A percentile compares a stretch with the other conserved stretches of the same genome.
Evolutionary conservation across 768 basidiomycete species (phyloP).

Genomic region (Russula sp.): DNA sequence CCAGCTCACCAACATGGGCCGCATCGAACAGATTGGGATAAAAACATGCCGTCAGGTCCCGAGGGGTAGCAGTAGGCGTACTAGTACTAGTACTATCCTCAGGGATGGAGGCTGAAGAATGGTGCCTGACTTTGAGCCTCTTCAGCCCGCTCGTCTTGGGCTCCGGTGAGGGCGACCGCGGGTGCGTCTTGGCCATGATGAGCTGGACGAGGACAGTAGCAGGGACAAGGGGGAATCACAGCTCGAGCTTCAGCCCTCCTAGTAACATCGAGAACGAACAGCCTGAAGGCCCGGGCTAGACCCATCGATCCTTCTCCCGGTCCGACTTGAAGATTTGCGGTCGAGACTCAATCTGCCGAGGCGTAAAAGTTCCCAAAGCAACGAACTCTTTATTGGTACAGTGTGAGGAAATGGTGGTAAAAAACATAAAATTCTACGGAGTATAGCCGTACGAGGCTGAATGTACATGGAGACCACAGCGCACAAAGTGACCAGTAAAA

Average conservation of each 20-base stretch:
- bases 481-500: background rate
- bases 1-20: slow-evolving; percentile 48
- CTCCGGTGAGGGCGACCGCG: slow-evolving; percentile 41
- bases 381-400: slow-evolving; percentile 19
- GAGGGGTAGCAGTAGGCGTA: slow-evolving; percentile 13
- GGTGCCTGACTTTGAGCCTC: slow-evolving; percentile 36
- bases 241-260: background rate
- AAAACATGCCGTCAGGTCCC: slow-evolving; percentile 37
- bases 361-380: background rate
- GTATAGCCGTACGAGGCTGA: background rate
- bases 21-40: slow-evolving; percentile 52
- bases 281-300: slow-evolving; percentile 6
- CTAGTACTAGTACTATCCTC: background rate
- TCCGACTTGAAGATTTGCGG: background rate
- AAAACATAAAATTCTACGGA: background rate
- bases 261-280: background rate
- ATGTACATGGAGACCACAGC: background rate
- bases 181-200: slow-evolving; percentile 42
- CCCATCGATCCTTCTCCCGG: background rate
- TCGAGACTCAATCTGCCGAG: background rate
- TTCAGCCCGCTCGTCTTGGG: slow-evolving; percentile 33
- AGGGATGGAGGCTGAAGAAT: slow-evolving; percentile 19
- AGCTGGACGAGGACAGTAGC: background rate
- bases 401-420: background rate
- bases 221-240: too few species aligned